phyloP scores from a whole-genome alignment of 768 basidiomycete species.

The Agrocybe chaxingu region DNA sequence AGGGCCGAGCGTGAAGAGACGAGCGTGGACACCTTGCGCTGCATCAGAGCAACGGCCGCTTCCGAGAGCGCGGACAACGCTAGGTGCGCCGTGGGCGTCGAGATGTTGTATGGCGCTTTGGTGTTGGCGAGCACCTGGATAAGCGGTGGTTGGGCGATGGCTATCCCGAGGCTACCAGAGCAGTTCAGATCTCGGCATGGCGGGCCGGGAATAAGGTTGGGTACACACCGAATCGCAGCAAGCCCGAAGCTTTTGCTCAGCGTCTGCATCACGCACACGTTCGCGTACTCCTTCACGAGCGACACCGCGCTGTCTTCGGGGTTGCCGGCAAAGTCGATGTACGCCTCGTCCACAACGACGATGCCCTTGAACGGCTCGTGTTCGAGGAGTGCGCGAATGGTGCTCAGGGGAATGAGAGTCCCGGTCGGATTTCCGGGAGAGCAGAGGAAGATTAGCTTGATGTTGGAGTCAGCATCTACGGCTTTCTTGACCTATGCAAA shows the following conservation, averaged over 20 bases:
- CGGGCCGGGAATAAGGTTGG: background rate
- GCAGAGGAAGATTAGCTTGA: slow-evolving; percentile 92
- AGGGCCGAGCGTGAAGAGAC: slow-evolving; percentile 56
- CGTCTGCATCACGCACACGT: slow-evolving; percentile 94
- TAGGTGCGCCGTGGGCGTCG: slow-evolving; percentile 81
- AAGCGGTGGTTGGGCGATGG: slow-evolving; percentile 84
- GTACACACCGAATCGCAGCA: slow-evolving; percentile 83
- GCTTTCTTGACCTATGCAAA: slow-evolving; percentile 62
- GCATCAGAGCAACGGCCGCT: slow-evolving; percentile 60
- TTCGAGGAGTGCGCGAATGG: slow-evolving; percentile 68
- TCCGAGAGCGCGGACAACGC: slow-evolving; percentile 77
- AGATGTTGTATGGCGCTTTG: slow-evolving; percentile 98
- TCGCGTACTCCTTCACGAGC: slow-evolving; percentile 78
- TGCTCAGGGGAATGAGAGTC: slow-evolving; percentile 71
- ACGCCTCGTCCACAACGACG: slow-evolving; percentile 94
- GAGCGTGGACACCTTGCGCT: slow-evolving; percentile 57
- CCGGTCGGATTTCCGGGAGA: slow-evolving; percentile 98
- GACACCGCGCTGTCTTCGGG: slow-evolving; percentile 53
- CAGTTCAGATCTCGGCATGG: background rate
- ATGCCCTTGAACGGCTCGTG: slow-evolving; percentile 86
- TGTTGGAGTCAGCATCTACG: slow-evolving; percentile 64
- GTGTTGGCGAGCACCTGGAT: slow-evolving; percentile 92
- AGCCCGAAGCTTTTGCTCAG: slow-evolving; percentile 95
- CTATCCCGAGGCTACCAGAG: slow-evolving; percentile 74
- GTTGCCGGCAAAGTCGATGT: slow-evolving; percentile 83